These are phyloP conservation scores for Scleroderma citrinum DNA, from an alignment of 768 basidiomycete genomes.

Conservation along the genomic window DNA sequence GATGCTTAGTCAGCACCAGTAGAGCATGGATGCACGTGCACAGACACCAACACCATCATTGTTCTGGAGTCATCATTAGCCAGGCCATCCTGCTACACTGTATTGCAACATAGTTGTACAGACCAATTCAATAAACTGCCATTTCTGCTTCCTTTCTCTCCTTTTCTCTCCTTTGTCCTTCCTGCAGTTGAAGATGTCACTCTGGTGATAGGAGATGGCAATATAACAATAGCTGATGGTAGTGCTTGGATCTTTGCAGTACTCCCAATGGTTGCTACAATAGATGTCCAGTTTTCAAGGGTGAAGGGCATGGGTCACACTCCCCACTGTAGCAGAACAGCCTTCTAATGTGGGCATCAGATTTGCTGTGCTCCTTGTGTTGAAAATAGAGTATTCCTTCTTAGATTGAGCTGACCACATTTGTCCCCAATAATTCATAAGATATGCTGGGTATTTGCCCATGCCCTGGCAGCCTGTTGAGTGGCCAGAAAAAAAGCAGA, in stretches of 20 bases:
- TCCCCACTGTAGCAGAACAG: background rate
- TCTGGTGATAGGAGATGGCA: slow-evolving; percentile 12
- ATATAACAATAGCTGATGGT: slow-evolving; percentile 9
- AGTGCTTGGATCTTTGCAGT: background rate
- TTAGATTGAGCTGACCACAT: slow-evolving; percentile 17
- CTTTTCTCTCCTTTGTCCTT: background rate
- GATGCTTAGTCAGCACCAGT: too few relatives aligned
- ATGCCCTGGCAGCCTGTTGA: background rate
- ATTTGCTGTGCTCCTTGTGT: background rate
- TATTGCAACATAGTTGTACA: slow-evolving; percentile 1
- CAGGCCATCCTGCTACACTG: too few relatives aligned
- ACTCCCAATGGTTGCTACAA: slow-evolving; percentile 2
- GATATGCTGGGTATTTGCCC: slow-evolving; percentile 3
- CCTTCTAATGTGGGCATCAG: slow-evolving; percentile 1
- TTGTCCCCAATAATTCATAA: slow-evolving; percentile 10
- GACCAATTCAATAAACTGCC: slow-evolving; percentile 5
- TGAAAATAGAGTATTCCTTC: slow-evolving; percentile 11
- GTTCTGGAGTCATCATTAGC: too few relatives aligned
- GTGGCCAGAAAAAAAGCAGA: slow-evolving; percentile 7
- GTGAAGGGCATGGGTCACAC: slow-evolving; percentile 8
- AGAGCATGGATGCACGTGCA: too few relatives aligned
- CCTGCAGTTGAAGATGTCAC: slow-evolving; percentile 7
- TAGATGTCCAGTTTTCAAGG: slow-evolving; percentile 9
- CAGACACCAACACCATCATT: too few relatives aligned
- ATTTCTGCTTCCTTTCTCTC: slow-evolving; percentile 2